Evolutionary conservation across 129 eudicot genomes (phyloP).

Genomic region (Artemisia tridentata): DNA sequence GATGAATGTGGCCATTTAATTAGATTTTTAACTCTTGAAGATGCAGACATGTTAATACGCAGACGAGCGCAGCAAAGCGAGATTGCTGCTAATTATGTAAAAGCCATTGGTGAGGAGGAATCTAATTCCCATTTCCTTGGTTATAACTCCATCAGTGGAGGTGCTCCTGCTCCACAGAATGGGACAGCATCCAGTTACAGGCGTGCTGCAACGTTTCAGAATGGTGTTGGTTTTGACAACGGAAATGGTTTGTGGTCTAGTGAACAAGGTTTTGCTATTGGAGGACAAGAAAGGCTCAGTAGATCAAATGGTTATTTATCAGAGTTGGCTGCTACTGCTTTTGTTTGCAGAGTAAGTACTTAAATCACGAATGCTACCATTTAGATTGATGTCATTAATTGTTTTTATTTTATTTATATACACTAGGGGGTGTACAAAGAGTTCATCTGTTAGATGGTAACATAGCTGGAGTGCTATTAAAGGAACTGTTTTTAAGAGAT

Average conservation of each 20-base stretch:
- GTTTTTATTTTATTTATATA: conserved; percentile 7
- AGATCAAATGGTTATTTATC: conserved; percentile 82
- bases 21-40: conserved; percentile 80
- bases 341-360: conserved; percentile 86
- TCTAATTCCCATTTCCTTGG: conserved; percentile 28
- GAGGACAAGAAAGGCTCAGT: conserved; percentile 82
- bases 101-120: conserved; percentile 79
- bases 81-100: conserved; percentile 84
- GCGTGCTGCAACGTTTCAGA: conserved; percentile 62
- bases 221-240: conserved; percentile 91
- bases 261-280: conserved; percentile 96
- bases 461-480: conserved; percentile 73
- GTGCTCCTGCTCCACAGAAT: conserved; percentile 17
- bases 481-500: conserved; percentile 90
- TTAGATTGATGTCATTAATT: not conserved
- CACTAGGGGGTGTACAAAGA: conserved; percentile 92
- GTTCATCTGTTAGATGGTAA: conserved; percentile 93
- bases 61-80: conserved; percentile 88
- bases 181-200: conserved; percentile 43
- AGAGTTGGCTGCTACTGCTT: conserved; percentile 97
- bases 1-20: conserved; percentile 86
- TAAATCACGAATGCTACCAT: not conserved
- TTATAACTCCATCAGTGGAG: conserved; percentile 25
- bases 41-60: conserved; percentile 77
- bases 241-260: conserved; percentile 87